Conservation (phyloP, 2,329 filamentous ascomycete genomes). For the Domatiomyces globalis region DNA sequence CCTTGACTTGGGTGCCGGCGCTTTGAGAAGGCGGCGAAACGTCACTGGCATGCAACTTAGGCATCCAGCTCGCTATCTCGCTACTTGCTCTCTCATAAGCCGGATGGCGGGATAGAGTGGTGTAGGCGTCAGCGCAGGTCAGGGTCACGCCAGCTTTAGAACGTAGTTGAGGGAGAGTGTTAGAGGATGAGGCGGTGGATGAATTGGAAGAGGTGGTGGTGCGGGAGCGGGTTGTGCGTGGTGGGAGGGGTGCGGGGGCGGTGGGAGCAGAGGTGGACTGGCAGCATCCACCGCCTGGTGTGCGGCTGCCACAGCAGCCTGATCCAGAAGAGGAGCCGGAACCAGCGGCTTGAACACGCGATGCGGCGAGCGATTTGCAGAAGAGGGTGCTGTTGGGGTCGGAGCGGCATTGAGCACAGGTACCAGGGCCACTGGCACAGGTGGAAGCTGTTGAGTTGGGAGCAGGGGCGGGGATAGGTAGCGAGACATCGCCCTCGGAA, state of each 20-base stretch:
- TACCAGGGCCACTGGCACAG: slow-evolving; percentile 57
- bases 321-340: slow-evolving; percentile 20
- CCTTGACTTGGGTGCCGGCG: slow-evolving; percentile 20
- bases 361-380: slow-evolving; percentile 66
- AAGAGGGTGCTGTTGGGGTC: slow-evolving; percentile 72
- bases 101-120: slow-evolving; percentile 61
- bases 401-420: slow-evolving; percentile 61
- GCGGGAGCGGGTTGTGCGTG: slow-evolving; percentile 13
- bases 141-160: slow-evolving; percentile 40
- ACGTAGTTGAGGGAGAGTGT: slow-evolving; percentile 24
- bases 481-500: slow-evolving; percentile 43
- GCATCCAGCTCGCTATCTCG: slow-evolving; percentile 62
- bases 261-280: slow-evolving; percentile 16
- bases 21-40: slow-evolving; percentile 12
- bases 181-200: slow-evolving; percentile 15
- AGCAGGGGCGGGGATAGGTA: slow-evolving; percentile 29
- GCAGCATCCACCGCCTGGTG: slow-evolving; percentile 50
- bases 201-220: slow-evolving; percentile 16
- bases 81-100: slow-evolving; percentile 61
- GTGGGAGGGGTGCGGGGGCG: slow-evolving; percentile 10
- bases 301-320: slow-evolving; percentile 51
- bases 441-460: slow-evolving; percentile 22
- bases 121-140: slow-evolving; percentile 64
- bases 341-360: slow-evolving; percentile 17
- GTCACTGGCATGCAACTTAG: slow-evolving; percentile 49